Percentiles rank a stretch among this genome's conserved stretches.
phyloP scores from a whole-genome alignment of 192 early-diverging fungal genomes.

The Jimgerdemannia flammicorona region DNA sequence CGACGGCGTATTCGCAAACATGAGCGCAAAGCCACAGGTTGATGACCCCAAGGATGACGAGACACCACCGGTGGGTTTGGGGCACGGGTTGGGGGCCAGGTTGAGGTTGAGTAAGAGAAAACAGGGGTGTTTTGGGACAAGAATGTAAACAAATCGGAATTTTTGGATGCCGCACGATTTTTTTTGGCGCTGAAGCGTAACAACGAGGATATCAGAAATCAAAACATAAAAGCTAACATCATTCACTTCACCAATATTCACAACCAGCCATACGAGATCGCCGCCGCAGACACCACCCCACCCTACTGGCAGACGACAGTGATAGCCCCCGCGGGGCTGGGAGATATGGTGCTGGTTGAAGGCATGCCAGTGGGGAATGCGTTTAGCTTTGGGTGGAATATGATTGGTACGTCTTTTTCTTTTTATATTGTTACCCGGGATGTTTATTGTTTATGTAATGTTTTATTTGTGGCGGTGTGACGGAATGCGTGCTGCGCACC shows the following conservation, averaged over 20 bases:
- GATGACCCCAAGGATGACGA: constrained; percentile 46
- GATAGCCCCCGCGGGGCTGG: constrained; percentile 63
- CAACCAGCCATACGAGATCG: constrained; percentile 69
- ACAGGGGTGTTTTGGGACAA: too few relatives aligned
- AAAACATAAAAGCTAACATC: neutral
- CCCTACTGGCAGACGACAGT: constrained; percentile 79
- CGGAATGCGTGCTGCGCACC: too few relatives aligned
- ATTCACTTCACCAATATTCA: constrained; percentile 6
- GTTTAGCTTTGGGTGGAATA: constrained; percentile 75
- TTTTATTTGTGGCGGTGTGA: too few relatives aligned
- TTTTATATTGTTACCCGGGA: too few relatives aligned
- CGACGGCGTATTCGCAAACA: constrained; percentile 57
- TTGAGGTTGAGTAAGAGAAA: too few relatives aligned
- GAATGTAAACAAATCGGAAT: too few relatives aligned
- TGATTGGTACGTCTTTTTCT: constrained; percentile 50
- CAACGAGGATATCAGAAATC: neutral
- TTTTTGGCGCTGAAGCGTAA: neutral
- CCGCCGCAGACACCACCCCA: constrained; percentile 68
- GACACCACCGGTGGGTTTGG: constrained; percentile 50
- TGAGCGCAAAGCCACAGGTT: constrained; percentile 52
- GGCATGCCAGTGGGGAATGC: constrained; percentile 85
- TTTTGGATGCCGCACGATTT: too few relatives aligned
- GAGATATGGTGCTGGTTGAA: constrained; percentile 86
- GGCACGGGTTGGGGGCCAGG: too few relatives aligned
- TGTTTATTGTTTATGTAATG: too few relatives aligned